These are phyloP conservation scores for Fagus crenata DNA, from an alignment of 306 rosid genomes.

Conservation along the genomic window DNA sequence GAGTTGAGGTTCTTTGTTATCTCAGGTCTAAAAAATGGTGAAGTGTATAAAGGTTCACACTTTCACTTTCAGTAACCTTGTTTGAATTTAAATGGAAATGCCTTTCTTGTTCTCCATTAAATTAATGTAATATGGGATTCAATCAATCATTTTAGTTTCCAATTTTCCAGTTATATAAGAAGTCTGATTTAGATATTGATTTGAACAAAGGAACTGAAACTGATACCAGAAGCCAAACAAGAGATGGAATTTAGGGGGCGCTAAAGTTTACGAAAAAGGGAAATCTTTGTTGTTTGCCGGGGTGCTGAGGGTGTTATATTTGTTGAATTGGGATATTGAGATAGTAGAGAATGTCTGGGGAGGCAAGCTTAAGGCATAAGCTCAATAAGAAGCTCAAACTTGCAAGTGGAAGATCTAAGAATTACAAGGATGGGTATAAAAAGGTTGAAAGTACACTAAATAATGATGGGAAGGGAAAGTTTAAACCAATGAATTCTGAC, in stretches of 20 bases:
- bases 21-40: neutral
- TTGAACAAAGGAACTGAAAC: too few species aligned
- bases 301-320: neutral
- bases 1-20: neutral
- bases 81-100: neutral
- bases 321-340: neutral
- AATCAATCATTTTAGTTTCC: neutral
- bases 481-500: conserved; percentile 9
- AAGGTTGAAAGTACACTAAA: neutral
- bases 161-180: neutral
- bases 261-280: neutral
- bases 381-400: conserved; percentile 40
- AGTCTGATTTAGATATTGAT: too few species aligned
- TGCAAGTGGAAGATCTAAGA: conserved; percentile 25
- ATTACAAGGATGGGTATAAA: conserved; percentile 18
- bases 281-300: neutral
- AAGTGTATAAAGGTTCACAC: neutral
- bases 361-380: conserved; percentile 33
- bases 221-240: too few species aligned
- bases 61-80: neutral
- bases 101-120: neutral
- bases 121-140: neutral
- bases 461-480: conserved; percentile 21
- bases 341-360: conserved; percentile 38
- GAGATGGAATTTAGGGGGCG: too few species aligned